A percentile compares a stretch with the other conserved stretches of the same genome.
phyloP scores from a whole-genome alignment of 208 protist species.

The Leishmania turanica region DNA sequence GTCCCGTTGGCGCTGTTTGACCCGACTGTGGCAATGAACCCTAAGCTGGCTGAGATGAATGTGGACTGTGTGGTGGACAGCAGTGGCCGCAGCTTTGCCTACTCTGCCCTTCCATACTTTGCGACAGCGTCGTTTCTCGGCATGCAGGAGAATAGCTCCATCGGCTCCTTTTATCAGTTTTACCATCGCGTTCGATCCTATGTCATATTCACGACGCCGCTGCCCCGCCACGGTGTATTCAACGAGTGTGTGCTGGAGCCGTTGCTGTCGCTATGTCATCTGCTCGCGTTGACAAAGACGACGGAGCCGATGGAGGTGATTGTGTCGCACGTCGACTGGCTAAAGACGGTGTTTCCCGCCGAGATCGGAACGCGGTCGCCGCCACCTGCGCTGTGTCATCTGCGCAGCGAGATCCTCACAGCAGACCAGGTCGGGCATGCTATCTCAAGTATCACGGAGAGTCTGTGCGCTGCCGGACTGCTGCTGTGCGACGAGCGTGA shows the following conservation, averaged over 20 bases:
- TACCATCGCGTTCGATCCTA: slow-evolving; percentile 70
- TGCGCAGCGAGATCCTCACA: slow-evolving; percentile 38
- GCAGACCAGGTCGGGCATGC: slow-evolving; percentile 48
- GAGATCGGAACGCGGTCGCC: slow-evolving; percentile 38
- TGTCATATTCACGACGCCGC: slow-evolving; percentile 57
- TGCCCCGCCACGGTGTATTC: slow-evolving; percentile 30
- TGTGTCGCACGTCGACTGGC: slow-evolving; percentile 77
- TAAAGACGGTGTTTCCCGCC: slow-evolving; percentile 52
- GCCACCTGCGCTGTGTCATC: slow-evolving; percentile 29
- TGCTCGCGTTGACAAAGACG: slow-evolving; percentile 60
- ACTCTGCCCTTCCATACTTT: slow-evolving; percentile 53
- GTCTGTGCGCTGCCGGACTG: slow-evolving; percentile 31
- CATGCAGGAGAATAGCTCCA: slow-evolving; percentile 45
- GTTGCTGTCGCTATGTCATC: slow-evolving; percentile 56
- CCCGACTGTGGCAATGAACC: slow-evolving; percentile 54
- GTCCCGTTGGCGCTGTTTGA: slow-evolving; percentile 43
- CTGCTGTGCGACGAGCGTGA: slow-evolving; percentile 37
- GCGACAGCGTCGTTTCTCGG: slow-evolving; percentile 56
- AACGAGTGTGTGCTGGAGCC: slow-evolving; percentile 68
- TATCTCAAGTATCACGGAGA: slow-evolving; percentile 41
- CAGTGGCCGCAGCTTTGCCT: slow-evolving; percentile 45
- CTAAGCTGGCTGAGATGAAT: slow-evolving; percentile 41
- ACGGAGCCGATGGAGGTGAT: slow-evolving; percentile 53
- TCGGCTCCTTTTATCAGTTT: slow-evolving; percentile 69
- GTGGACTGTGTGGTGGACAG: slow-evolving; percentile 54